phyloP scores from a whole-genome alignment of 2,329 filamentous ascomycete species.

The Endothia cerciana region DNA sequence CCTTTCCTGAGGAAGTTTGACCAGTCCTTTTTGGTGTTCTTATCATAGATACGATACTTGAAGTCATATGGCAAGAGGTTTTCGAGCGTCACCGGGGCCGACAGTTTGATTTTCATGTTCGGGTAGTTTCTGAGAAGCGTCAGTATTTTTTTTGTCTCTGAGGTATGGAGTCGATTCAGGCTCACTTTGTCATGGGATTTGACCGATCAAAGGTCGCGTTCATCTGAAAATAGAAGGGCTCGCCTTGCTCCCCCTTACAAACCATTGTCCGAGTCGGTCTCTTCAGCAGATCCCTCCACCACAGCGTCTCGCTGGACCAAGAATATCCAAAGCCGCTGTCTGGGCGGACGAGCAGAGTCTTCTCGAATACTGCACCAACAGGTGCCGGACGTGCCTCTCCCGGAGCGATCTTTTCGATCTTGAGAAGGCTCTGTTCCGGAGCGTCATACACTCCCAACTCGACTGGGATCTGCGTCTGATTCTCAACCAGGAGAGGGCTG shows the following conservation, averaged over 20 bases:
- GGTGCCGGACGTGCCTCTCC: slow-evolving; percentile 89
- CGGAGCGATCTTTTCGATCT: slow-evolving; percentile 96
- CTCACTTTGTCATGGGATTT: slow-evolving; percentile 77
- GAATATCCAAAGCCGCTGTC: slow-evolving; percentile 96
- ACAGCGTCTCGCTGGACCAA: slow-evolving; percentile 88
- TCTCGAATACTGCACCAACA: slow-evolving; percentile 88
- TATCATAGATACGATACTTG: slow-evolving; percentile 99
- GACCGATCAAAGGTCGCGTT: slow-evolving; percentile 83
- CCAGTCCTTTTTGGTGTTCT: slow-evolving; percentile 98
- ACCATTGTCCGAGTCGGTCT: slow-evolving; percentile 84
- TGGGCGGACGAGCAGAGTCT: slow-evolving; percentile 84
- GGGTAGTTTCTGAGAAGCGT: slow-evolving; percentile 71
- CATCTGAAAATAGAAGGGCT: slow-evolving; percentile 96
- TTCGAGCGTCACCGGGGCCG: slow-evolving; percentile 90
- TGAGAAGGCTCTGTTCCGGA: slow-evolving; percentile 85
- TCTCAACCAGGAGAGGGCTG: slow-evolving; percentile 89
- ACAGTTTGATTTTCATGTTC: slow-evolving; percentile 91
- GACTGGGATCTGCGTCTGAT: slow-evolving; percentile 94
- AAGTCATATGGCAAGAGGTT: slow-evolving; percentile 97
- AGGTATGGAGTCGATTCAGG: slow-evolving; percentile 11
- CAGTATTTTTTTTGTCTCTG: slow-evolving; percentile 33
- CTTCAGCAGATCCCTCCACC: slow-evolving; percentile 90
- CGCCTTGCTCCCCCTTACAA: slow-evolving; percentile 83
- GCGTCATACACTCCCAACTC: slow-evolving; percentile 91
- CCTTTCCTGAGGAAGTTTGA: slow-evolving; percentile 97